phyloP scores from a whole-genome alignment of 2,329 filamentous ascomycete species.

The Ophiostoma ulmi region DNA sequence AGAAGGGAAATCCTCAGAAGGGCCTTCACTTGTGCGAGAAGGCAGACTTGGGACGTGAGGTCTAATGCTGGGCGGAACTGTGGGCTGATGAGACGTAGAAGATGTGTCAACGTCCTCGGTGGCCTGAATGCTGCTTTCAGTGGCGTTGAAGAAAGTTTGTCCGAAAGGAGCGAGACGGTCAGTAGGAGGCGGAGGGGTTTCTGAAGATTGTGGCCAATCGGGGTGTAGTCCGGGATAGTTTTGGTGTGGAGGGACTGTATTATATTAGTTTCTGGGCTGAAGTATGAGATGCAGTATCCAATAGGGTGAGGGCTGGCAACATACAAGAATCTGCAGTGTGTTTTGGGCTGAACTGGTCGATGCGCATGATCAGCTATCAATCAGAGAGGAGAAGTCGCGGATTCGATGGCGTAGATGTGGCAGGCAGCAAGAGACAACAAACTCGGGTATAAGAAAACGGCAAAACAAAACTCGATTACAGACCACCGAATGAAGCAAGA shows the following conservation, averaged over 20 bases:
- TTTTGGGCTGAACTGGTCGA: background rate
- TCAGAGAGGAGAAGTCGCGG: background rate
- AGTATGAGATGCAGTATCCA: background rate
- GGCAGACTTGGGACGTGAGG: slow-evolving; percentile 40
- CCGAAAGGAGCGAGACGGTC: slow-evolving; percentile 26
- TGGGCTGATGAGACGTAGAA: background rate
- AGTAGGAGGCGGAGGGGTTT: slow-evolving; percentile 24
- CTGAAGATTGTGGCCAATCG: slow-evolving; percentile 18
- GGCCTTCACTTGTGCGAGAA: slow-evolving; percentile 26
- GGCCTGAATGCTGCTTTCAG: slow-evolving; percentile 7
- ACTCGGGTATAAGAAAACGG: background rate
- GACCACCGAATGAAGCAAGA: background rate
- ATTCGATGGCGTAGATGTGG: background rate
- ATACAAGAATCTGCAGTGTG: background rate
- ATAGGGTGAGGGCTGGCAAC: background rate
- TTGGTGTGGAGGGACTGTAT: background rate
- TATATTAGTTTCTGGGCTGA: background rate
- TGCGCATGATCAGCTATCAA: background rate
- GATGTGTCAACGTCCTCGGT: slow-evolving; percentile 27
- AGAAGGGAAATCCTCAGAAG: slow-evolving; percentile 30
- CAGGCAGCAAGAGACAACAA: background rate
- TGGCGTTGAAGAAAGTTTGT: slow-evolving; percentile 20
- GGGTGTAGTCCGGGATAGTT: slow-evolving; percentile 1
- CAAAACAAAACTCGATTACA: background rate
- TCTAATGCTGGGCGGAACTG: slow-evolving; percentile 21